Conservation (phyloP, 805 yeast genomes). For the Limtongia smithiae region DNA sequence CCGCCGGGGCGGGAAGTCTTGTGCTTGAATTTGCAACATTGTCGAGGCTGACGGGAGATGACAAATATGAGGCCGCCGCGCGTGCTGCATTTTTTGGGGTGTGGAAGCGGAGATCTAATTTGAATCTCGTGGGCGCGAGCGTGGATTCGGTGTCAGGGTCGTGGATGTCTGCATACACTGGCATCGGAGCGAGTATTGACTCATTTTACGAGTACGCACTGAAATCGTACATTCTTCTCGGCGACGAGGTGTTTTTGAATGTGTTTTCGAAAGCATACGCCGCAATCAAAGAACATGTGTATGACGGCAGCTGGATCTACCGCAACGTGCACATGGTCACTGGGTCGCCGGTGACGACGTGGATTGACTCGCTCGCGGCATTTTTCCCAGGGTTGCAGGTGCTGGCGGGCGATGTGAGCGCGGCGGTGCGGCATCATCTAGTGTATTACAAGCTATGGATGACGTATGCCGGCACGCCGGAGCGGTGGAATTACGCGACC, state of each 20-base stretch:
- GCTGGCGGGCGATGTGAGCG: conserved; percentile 65
- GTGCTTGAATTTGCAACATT: conserved; percentile 74
- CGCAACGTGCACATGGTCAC: conserved; percentile 52
- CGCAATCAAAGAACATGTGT: conserved; percentile 55
- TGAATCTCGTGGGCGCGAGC: conserved; percentile 75
- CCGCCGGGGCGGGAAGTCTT: conserved; percentile 84
- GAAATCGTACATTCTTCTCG: conserved; percentile 69
- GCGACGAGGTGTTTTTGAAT: conserved; percentile 49
- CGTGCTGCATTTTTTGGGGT: conserved; percentile 60
- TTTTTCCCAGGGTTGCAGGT: conserved; percentile 87
- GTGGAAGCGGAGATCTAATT: conserved; percentile 61
- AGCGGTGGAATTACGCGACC: conserved; percentile 62
- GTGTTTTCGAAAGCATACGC: conserved; percentile 61
- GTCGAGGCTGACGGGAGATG: conserved; percentile 71
- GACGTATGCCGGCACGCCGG: conserved; percentile 77
- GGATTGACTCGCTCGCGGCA: conserved; percentile 86
- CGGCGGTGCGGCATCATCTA: conserved; percentile 60
- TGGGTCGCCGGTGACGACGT: conserved; percentile 52
- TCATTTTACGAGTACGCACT: conserved; percentile 86
- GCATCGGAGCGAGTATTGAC: conserved; percentile 88
- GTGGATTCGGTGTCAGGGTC: conserved; percentile 55
- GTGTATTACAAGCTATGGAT: conserved; percentile 75
- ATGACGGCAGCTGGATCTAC: conserved; percentile 50
- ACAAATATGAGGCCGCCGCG: conserved; percentile 60
- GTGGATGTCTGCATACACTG: conserved; percentile 62